Base-by-base conservation (phyloP, 495 filamentous ascomycete genomes). In the Endocarpon pusillum region DNA sequence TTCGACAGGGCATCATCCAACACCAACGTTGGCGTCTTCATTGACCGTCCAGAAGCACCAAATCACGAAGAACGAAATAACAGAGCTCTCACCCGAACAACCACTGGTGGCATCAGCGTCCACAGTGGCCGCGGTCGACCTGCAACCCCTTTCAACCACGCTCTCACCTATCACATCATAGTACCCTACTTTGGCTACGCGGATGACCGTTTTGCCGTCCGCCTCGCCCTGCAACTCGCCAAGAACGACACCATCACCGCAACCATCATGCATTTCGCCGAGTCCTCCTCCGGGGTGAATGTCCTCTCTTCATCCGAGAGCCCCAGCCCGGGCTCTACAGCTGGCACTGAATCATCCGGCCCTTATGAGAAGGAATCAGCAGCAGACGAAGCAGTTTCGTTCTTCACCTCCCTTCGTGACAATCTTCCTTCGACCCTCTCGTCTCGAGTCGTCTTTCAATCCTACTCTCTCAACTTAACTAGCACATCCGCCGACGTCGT, bases 71-170 rank as follows among this genome's bases (percentile, higher is more conserved):
- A 93, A 47, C 85, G 92, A 42, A n/a, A n/a, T n/a, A n/a, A n/a
- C n/a, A n/a, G n/a, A n/a, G n/a, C n/a, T n/a, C n/a, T n/a, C n/a
- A n/a, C n/a, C n/a, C n/a, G n/a, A n/a, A n/a, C n/a, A n/a, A n/a
- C n/a, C n/a, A n/a, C n/a, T n/a, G n/a, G n/a, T n/a, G n/a, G n/a
- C n/a, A 62, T 97, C 41, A 83, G 91, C 44, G 59, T 93, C 33
- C 82, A 83, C 2, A 94, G 79, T 56, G 73, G 92, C 38, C 89
- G 89, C 27, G 82, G 85, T 3, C 86, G 91, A 41, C 59, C 94
- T 1, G 77, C 73, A 1, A 68, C 71, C 43, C 85, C 84, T 42
- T 63, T 66, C 9, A 73, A 82, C 24, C 71, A 94, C 24, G 83
- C 81, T 0, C 77, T 68, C 2, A 79, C 77, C 0, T 66, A 85